Evolutionary conservation across 75 land plant genomes (phyloP), one percentile per base, ranked within the genome.

Genomic region (Adiantum capillusveneris): DNA sequence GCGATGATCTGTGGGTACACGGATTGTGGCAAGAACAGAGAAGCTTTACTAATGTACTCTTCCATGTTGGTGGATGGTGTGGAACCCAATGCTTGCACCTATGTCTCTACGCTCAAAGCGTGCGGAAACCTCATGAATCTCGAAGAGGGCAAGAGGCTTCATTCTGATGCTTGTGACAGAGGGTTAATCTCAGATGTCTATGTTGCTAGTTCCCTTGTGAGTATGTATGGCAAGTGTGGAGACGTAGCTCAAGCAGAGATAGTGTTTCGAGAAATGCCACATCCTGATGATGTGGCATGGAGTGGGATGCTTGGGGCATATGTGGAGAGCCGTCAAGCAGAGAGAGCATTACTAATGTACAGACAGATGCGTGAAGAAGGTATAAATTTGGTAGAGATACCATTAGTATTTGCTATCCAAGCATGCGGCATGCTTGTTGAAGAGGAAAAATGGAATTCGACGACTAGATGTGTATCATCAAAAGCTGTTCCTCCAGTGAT

Each of bases 161-260:
- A 83, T 58, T 71, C 68, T 39, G 68, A 30, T 11, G 66, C 70
- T 11, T 63, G 66, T 46, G 43, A 36, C 14, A 52, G 52, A 21
- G 82, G 88, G 11, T 57, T 75, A 27, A 54, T 44, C 9, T 31
- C 39, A 22, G 44, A 75, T 29, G 21, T 70, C 45, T 65, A 66
- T 45, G 57, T 79, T 7, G 62, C 65, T 14, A 72, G 58, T 25
- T 43, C 77, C 1, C 76, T 85, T 28, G 52, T 82, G 37, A 67
- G 78, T 50, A 85, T 85, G 88, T 85, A 85, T 58, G 79, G 76
- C 25, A 81, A 83, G 57, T 75, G 68, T 18, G 72, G 67, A 26
- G 61, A 59, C 13, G 44, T 75, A 0, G 59, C 44, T 2, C 30
- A 52, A 34, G 88, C 85, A 30, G 26, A 61, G 16, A 34, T 42